These are phyloP conservation scores for Saccharomycopsis amapae DNA, from an alignment of 805 yeast genomes.

Conservation along the genomic window DNA sequence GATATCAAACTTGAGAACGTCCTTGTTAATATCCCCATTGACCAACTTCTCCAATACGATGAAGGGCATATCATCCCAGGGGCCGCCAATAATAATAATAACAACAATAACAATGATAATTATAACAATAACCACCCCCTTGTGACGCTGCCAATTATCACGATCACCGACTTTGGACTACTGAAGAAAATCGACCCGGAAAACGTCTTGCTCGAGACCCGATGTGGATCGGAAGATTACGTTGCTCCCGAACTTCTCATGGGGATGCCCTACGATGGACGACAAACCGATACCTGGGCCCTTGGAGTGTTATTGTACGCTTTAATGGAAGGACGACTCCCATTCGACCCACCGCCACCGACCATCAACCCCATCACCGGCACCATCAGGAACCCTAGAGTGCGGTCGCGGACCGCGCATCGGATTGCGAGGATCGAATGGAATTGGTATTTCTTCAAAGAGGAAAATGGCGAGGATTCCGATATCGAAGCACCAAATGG, in stretches of 20 bases:
- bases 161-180: conserved; percentile 83
- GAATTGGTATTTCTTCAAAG: conserved; percentile 62
- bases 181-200: conserved; percentile 59
- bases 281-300: conserved; percentile 91
- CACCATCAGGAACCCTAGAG: conserved; percentile 30
- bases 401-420: conserved; percentile 61
- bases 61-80: not conserved
- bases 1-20: conserved; percentile 88
- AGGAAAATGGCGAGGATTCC: conserved; percentile 24
- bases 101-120: no score
- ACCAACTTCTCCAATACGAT: not conserved
- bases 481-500: not conserved
- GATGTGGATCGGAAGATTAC: conserved; percentile 96
- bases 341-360: conserved; percentile 81
- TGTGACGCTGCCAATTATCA: conserved; percentile 36
- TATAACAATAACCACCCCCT: not conserved
- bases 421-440: conserved; percentile 89
- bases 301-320: conserved; percentile 87
- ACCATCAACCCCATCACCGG: conserved; percentile 30
- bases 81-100: not conserved
- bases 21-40: conserved; percentile 32
- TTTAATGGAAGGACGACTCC: conserved; percentile 76
- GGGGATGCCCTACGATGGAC: conserved; percentile 89
- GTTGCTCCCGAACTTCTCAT: conserved; percentile 89
- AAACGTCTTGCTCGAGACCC: conserved; percentile 62